These are phyloP conservation scores for Xylaria palmicola DNA, from an alignment of 495 filamentous ascomycete species.

Conservation along the genomic window DNA sequence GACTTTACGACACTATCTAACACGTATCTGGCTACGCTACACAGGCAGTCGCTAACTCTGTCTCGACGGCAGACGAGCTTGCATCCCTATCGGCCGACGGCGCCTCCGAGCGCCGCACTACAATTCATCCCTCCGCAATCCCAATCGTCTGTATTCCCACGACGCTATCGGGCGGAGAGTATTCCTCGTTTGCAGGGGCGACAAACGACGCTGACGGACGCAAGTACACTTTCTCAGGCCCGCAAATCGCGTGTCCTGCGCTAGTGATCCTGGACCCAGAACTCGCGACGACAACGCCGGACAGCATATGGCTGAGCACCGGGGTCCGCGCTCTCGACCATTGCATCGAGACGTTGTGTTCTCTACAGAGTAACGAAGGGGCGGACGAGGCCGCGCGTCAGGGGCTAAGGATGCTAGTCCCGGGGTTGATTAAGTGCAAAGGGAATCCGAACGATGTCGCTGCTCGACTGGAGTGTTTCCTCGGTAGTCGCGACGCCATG, in stretches of 20 bases:
- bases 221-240: slow-evolving; percentile 52
- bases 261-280: slow-evolving; percentile 58
- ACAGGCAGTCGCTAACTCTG: slow-evolving; percentile 41
- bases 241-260: slow-evolving; percentile 39
- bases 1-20: too few relatives aligned
- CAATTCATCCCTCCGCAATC: slow-evolving; percentile 39
- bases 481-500: slow-evolving; percentile 59
- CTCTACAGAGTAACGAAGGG: slow-evolving; percentile 35
- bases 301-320: slow-evolving; percentile 56
- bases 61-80: slow-evolving; percentile 42
- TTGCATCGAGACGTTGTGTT: slow-evolving; percentile 59
- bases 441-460: slow-evolving; percentile 40
- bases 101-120: slow-evolving; percentile 33
- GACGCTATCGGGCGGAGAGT: slow-evolving; percentile 42
- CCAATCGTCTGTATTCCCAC: slow-evolving; percentile 60
- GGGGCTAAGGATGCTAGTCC: slow-evolving; percentile 50
- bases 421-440: slow-evolving; percentile 51
- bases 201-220: slow-evolving; percentile 33
- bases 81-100: slow-evolving; percentile 36
- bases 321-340: slow-evolving; percentile 61
- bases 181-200: neutral
- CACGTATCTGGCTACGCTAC: neutral
- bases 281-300: slow-evolving; percentile 52
- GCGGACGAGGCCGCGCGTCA: slow-evolving; percentile 44
- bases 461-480: slow-evolving; percentile 50